Evolutionary conservation across 1,139 yeast species (phyloP), one percentile per base, ranked within the genome.

Genomic region (Fermentozyma sake): DNA sequence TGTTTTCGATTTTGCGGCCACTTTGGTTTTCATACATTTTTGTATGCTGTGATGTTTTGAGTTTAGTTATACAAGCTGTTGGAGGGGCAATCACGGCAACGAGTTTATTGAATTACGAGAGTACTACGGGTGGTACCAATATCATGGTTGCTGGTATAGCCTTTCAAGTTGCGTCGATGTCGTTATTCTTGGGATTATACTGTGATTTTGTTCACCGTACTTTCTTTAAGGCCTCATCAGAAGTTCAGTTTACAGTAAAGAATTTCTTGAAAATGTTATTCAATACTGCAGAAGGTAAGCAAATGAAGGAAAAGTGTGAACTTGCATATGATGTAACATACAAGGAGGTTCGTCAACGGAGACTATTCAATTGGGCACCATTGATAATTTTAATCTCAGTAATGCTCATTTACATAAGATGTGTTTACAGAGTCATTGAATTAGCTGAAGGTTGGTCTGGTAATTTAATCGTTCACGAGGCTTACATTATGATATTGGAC

Each of bases 71-170:
- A 27, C 68, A 63, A 42, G 68, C 63, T 1, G 43, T 47, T 14
- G 68, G 68, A 8, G 69, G 68, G 7, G 63, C 50, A 3, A 38
- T 51, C 23, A 66, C 68, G 2, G 58, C 63, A 2, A 34, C 40
- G 13, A 41, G 48, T 5, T 38, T 54, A 4, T 29, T 42, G 15
- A 24, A 38, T 4, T 42, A 41, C 14, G 38, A 39, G 21, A 33
- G 37, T 28, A 35, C 55, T 1, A 27, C 28, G 1, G 16, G 36
- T 2, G 69, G 68, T 5, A 58, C 66, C 1, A 38, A 52, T 31
- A 39, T 58, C 7, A 61, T 63, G 68, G 47, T 61, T 23, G 60
- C 55, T 1, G 68, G 68, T 12, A 58, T 62, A 16, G 60, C 49
- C 6, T 57, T 60, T 34, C 68, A 63, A 44, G 64, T 60, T 8